Conservation (phyloP, 108 stramenopile genomes). For the Aurantiochytrium sp. region DNA sequence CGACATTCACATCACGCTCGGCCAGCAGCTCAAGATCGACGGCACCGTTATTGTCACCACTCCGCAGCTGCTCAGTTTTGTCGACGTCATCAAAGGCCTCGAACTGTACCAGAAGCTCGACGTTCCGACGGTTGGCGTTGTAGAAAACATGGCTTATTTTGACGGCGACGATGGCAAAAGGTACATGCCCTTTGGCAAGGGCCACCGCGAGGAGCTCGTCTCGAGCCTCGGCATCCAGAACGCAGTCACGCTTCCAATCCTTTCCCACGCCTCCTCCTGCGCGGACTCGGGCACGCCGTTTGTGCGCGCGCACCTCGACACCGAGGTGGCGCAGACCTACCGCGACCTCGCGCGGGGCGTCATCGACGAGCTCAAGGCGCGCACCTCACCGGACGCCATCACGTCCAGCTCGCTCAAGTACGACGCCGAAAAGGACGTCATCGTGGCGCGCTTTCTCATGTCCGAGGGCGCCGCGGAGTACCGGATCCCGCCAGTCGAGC, state of each 20-base stretch:
- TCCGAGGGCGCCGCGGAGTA: not conserved
- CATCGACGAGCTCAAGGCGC: not conserved
- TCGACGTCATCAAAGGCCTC: constrained; percentile 92
- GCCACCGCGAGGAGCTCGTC: constrained; percentile 27
- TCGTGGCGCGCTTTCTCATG: not conserved
- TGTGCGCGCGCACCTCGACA: not conserved
- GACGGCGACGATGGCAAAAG: constrained; percentile 47
- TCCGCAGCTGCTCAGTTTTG: constrained; percentile 82
- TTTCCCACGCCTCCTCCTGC: not conserved
- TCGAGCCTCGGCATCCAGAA: not conserved
- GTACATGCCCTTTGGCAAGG: constrained; percentile 50
- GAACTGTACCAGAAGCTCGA: constrained; percentile 87
- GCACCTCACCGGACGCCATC: not conserved
- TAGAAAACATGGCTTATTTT: constrained; percentile 93
- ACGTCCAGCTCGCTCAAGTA: not conserved
- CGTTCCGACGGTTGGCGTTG: constrained; percentile 84
- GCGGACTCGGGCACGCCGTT: constrained; percentile 9
- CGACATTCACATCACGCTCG: constrained; percentile 92
- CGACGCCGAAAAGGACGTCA: not conserved
- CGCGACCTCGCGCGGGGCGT: not conserved
- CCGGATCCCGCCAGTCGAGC: not conserved
- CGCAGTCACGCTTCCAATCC: not conserved
- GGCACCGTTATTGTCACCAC: constrained; percentile 98
- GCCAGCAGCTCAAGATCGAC: constrained; percentile 82
- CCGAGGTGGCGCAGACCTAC: not conserved